Evolutionary conservation across 371 early-diverging fungal genomes (phyloP).

Genomic region (Apophysomyces sp.): DNA sequence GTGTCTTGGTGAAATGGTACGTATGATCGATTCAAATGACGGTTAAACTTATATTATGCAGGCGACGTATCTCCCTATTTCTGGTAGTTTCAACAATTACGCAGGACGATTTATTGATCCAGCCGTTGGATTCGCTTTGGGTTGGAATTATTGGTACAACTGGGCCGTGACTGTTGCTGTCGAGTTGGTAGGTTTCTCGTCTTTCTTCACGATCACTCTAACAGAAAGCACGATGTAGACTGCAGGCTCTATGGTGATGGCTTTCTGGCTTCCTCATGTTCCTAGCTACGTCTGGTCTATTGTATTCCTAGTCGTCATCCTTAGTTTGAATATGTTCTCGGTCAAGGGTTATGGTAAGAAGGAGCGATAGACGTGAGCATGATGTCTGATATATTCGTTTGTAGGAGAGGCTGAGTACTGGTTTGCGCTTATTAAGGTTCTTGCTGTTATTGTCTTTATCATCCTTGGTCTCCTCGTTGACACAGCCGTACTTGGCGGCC

Average conservation of each 20-base stretch:
- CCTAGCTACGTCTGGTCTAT: constrained; percentile 55
- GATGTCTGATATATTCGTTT: background rate
- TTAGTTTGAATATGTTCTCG: constrained; percentile 51
- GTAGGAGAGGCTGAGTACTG: constrained; percentile 64
- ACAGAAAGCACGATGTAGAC: background rate
- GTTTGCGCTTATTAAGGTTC: constrained; percentile 68
- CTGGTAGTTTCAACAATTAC: constrained; percentile 86
- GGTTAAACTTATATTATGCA: constrained; percentile 2
- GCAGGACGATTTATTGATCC: constrained; percentile 84
- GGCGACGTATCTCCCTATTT: constrained; percentile 76
- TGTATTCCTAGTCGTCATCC: constrained; percentile 42
- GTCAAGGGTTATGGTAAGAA: constrained; percentile 53
- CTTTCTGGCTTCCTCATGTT: constrained; percentile 73
- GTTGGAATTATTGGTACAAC: constrained; percentile 78
- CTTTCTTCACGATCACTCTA: background rate
- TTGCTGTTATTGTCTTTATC: constrained; percentile 66
- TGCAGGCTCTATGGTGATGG: constrained; percentile 40
- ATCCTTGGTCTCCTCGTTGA: constrained; percentile 63
- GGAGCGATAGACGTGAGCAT: background rate
- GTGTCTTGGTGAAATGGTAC: constrained; percentile 84
- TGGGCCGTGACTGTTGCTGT: constrained; percentile 85
- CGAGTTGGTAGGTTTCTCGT: constrained; percentile 42
- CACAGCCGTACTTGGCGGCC: constrained; percentile 49
- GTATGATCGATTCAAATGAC: background rate
- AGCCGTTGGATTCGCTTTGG: constrained; percentile 82